Evolutionary conservation across 2,329 filamentous ascomycete species (phyloP), one percentile per base, ranked within the genome.

Genomic region (Fusarium keratoplasticum): DNA sequence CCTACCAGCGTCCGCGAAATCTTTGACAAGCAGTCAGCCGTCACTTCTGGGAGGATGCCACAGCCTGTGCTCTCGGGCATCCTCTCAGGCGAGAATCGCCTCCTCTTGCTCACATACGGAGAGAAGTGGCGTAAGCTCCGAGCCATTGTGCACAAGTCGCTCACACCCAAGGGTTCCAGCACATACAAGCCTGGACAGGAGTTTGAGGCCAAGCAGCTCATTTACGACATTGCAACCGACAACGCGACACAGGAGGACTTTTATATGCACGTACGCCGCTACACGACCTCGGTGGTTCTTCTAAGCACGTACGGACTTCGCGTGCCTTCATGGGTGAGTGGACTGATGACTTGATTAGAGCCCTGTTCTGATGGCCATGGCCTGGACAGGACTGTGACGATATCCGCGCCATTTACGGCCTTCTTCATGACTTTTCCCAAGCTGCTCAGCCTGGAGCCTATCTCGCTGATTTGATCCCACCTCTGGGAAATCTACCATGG

Each of bases 11-110:
- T 73, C 10, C 57, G 64, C 1, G 70, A 73, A 16, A 60, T 73
- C 42, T 67, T 73, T 14, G 70, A 72, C 38, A 66, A 66, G 44
- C 70, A 73, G 57, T 70, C 70, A 4, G 61, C 64, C 14, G 33
- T 50, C n/a, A 73, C 70, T 13, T 73, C 70, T 0, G 64, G 61
- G 6, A 57, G 69, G 44, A 50, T 55, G 25, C 71, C 71, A n/a
- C 42, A 60, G 29, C 71, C 71, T 2, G 64, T 71, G 25, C 14
- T 61, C 2, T 61, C 60, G 2, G 69, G 47, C 22, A 58, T 63
- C 7, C 42, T 73, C 18, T 70, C 67, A 3, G 67, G 67, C 31
- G 64, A 60, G 0, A 67, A 66, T n/a, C 40, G 67, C 6, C 58
- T 73, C 1, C 59, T 66, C 4, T 31, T 66, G 3, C 59, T 72